These are phyloP conservation scores for Eimeria sp. DNA, from an alignment of 169 alveolate genomes.

Conservation along the genomic window DNA sequence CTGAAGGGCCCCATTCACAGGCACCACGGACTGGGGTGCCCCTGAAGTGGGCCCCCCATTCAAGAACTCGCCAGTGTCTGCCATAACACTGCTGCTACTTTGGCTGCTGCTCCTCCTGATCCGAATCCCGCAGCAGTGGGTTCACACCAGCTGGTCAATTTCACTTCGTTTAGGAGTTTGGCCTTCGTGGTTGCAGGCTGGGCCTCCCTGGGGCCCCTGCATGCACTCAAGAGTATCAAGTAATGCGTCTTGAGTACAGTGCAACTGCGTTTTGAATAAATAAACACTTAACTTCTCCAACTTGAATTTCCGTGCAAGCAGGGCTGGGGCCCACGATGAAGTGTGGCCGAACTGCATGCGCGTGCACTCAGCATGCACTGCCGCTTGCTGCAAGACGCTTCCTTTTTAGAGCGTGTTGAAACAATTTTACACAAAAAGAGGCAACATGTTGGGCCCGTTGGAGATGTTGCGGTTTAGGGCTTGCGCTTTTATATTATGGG, in stretches of 20 bases:
- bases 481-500: not conserved
- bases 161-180: not conserved
- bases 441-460: not conserved
- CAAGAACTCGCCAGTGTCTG: not conserved
- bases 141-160: not conserved
- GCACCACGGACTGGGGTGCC: not conserved
- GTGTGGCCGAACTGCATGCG: not conserved
- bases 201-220: not conserved
- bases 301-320: not conserved
- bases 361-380: not conserved
- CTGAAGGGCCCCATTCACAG: not conserved
- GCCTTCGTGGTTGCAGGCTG: not conserved
- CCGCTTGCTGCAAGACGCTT: not conserved
- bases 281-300: not conserved
- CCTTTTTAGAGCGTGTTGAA: not conserved
- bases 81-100: not conserved
- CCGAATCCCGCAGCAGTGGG: not conserved
- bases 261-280: not conserved
- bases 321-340: not conserved
- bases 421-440: not conserved
- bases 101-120: not conserved
- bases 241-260: not conserved
- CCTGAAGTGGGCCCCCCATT: constrained; percentile 41
- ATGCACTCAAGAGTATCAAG: not conserved
- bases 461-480: not conserved